Evolutionary conservation across 2,329 filamentous ascomycete species (phyloP).

Genomic region (Pestalotiopsis sp.): DNA sequence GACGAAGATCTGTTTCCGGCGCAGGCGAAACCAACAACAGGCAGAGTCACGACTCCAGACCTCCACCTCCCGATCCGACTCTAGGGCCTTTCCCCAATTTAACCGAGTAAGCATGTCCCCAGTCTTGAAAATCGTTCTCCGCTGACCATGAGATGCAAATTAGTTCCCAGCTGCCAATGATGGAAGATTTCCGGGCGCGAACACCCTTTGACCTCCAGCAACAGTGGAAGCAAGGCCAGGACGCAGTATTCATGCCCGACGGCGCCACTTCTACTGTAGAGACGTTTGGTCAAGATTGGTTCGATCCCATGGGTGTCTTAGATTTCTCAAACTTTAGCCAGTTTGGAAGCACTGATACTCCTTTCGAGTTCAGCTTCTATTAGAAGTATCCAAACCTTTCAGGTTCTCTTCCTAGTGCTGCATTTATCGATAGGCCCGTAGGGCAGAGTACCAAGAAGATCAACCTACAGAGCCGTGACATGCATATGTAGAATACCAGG

Average conservation of each 20-base stretch:
- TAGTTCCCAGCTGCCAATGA: background rate
- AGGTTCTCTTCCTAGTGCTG: too few relatives aligned
- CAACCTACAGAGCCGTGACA: too few relatives aligned
- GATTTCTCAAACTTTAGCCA: slow-evolving; percentile 23
- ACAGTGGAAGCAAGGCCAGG: background rate
- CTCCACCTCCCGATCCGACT: background rate
- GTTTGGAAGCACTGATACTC: slow-evolving; percentile 17
- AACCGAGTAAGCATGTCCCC: background rate
- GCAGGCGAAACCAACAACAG: background rate
- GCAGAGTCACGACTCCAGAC: background rate
- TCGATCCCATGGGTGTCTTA: slow-evolving; percentile 20
- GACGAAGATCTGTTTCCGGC: background rate
- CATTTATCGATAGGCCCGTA: too few relatives aligned
- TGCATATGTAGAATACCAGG: too few relatives aligned
- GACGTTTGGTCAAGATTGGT: slow-evolving; percentile 15
- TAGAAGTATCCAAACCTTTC: background rate
- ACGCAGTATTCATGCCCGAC: background rate
- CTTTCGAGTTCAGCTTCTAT: slow-evolving; percentile 16
- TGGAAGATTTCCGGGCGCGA: background rate
- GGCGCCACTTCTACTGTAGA: background rate
- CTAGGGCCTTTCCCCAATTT: background rate
- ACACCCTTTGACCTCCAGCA: background rate
- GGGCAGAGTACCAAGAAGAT: too few relatives aligned
- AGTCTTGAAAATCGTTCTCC: background rate
- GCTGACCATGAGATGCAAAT: background rate